A percentile compares a stretch with the other conserved stretches of the same genome.
Evolutionary conservation across 305 asterid genomes (phyloP).

Genomic region (Fraxinus albicans): DNA sequence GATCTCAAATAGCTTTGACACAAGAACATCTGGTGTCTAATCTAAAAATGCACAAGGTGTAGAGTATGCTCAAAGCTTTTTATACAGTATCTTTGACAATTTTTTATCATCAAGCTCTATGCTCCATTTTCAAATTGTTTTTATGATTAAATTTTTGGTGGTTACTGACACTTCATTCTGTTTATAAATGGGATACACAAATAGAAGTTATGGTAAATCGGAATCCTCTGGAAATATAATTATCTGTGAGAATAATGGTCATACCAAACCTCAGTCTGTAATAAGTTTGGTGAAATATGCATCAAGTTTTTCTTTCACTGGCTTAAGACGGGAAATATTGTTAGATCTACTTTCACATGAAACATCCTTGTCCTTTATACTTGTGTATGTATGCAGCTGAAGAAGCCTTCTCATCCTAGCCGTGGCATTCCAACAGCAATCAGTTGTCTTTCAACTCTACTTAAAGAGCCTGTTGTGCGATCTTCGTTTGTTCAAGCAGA

Average conservation of each 20-base stretch:
- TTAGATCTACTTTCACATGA: not conserved
- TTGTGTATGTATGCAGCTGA: constrained; percentile 51
- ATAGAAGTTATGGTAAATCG: constrained; percentile 3
- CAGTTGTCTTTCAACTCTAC: constrained; percentile 73
- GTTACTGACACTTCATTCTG: not conserved
- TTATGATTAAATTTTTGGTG: not conserved
- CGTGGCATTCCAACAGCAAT: constrained; percentile 75
- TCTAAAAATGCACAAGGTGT: not conserved
- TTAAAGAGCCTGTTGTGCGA: constrained; percentile 80
- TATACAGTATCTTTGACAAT: not conserved
- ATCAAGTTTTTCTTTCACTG: constrained; percentile 6
- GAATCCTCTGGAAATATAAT: not conserved
- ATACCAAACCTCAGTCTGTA: not conserved
- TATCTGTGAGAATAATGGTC: constrained; percentile 17
- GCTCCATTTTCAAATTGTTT: not conserved
- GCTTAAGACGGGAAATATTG: not conserved
- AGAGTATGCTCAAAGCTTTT: not conserved
- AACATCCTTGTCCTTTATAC: constrained; percentile 14
- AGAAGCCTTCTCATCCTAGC: constrained; percentile 81
- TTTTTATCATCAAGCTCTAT: not conserved
- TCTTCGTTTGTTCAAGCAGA: constrained; percentile 82
- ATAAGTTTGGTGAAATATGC: not conserved
- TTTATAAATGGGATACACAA: constrained; percentile 3
- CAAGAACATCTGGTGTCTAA: not conserved
- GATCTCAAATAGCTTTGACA: not conserved